Base-by-base conservation (phyloP, 306 rosid species). In the Geum urbanum region DNA sequence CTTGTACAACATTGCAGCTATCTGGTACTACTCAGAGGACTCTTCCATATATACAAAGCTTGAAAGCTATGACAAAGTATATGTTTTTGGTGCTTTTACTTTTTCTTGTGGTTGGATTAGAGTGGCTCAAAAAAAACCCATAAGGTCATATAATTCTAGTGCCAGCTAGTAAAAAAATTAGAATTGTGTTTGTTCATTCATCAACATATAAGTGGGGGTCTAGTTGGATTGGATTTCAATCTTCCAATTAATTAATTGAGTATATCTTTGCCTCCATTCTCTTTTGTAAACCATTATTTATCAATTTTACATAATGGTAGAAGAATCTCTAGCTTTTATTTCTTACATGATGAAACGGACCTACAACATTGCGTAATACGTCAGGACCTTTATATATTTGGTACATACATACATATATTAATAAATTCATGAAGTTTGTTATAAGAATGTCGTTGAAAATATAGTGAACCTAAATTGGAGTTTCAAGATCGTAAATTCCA, bases 261-360 rank as follows among this genome's bases (percentile, higher is more conserved):
- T 58, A 71, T 63, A 65, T 48, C 74, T 65, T 77, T 59, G 80
- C 51, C 44, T 72, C 67, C 71, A 51, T 75, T 74, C 68, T 70
- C 47, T 27, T 19, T 19, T 63, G 24, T 9, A 63, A 67, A 3
- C 69, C 4, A 40, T 50, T 8, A 8, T 15, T 37, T 48, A 4
- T 39, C 9, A 15, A 15, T 69, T 69, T 66, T 18, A 14, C 10
- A 32, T 24, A 59, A 58, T 70, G 69, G 69, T 51, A 15, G 32
- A 59, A 75, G 80, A 74, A 70, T 79, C 76, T 60, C 39, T 6
- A 2, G 13, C 7, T 20, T 52, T 58, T 51, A 12, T 39, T 18
- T 24, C 56, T 66, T 66, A 12, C 40, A 7, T 40, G 5, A 39
- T 7, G 39, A 39, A 52, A 7, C 13, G 18, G 22, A 24, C 5